Evolutionary conservation across 495 filamentous ascomycete species (phyloP), one percentile per base, ranked within the genome.

Genomic region (Emericellopsis terricola): DNA sequence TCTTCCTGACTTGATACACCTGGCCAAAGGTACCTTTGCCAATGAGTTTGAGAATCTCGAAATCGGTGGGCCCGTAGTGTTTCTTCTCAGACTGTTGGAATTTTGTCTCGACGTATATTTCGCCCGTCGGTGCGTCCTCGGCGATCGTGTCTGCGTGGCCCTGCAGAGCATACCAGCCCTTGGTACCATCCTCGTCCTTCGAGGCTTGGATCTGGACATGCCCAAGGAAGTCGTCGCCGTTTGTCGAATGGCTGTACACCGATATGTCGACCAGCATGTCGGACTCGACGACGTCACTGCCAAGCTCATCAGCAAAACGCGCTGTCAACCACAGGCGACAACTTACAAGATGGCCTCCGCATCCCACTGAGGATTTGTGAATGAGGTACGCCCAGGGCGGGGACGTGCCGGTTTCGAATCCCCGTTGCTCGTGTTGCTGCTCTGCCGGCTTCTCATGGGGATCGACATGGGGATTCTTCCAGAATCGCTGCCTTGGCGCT

Each of bases 1-100:
- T 89, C 66, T 97, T 96, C 42, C 83, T 80, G n/a, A 96, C 89
- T 46, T 96, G 89, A 45, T 94, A 99, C 2, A 99, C 89, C 54
- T 99, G 91, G n/a, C 89, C 89, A 53, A 99, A 99, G 0, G 91
- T 99, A 48, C 83, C 89, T 57, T 93, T 96, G 27, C 89, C 89
- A 48, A 99, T 96, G 17, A 99, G 73, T 51, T 91, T 87, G 39
- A 97, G 57, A 37, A 96, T 85, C 43, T 87, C 70, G 57, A 97
- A 97, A 50, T 97, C 91, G 41, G 82, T 82, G n/a, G 89, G 91
- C 3, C 89, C 89, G 38, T 86, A 92, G 44, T 92, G 81, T 56
- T 74, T 85, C 62, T 81, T 84, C 29, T 89, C 83, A n/a, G 76
- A 81, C 49, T 76, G 73, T 46, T 94, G 82, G 50, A 85, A 96